Conservation (phyloP, 2,329 filamentous ascomycete genomes). For the Cladorrhinum sp. region DNA sequence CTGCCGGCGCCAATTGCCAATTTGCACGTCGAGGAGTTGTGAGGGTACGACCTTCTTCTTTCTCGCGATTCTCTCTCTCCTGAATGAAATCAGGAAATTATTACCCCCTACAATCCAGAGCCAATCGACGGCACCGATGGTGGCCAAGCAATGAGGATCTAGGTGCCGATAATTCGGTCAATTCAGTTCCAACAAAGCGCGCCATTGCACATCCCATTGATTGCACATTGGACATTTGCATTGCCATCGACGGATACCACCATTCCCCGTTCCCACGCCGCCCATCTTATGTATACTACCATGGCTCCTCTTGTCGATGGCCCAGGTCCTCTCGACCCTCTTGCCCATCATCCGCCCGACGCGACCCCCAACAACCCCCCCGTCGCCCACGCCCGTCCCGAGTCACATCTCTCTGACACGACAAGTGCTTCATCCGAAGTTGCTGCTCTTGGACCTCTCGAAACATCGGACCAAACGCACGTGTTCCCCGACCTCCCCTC, state of each 20-base stretch:
- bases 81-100: slow-evolving; percentile 4
- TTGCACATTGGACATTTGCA: slow-evolving; percentile 1
- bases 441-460: slow-evolving; percentile 15
- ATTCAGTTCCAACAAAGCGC: slow-evolving; percentile 2
- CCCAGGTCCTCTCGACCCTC: neutral
- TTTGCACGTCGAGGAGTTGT: neutral
- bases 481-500: slow-evolving; percentile 19
- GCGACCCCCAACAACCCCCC: slow-evolving; percentile 1
- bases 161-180: slow-evolving; percentile 16
- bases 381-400: neutral
- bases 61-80: slow-evolving; percentile 15
- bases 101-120: slow-evolving; percentile 15
- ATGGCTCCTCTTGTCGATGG: slow-evolving; percentile 23
- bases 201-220: neutral
- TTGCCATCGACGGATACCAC: slow-evolving; percentile 4
- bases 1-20: slow-evolving; percentile 13
- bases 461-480: slow-evolving; percentile 26
- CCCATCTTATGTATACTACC: slow-evolving; percentile 19
- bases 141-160: slow-evolving; percentile 19
- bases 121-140: slow-evolving; percentile 15
- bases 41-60: slow-evolving; percentile 1
- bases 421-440: slow-evolving; percentile 25
- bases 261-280: slow-evolving; percentile 11
- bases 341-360: neutral
- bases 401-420: slow-evolving; percentile 23